phyloP scores from a whole-genome alignment of 148 eudicot species.

The Amaranthus hypochondriacus region DNA sequence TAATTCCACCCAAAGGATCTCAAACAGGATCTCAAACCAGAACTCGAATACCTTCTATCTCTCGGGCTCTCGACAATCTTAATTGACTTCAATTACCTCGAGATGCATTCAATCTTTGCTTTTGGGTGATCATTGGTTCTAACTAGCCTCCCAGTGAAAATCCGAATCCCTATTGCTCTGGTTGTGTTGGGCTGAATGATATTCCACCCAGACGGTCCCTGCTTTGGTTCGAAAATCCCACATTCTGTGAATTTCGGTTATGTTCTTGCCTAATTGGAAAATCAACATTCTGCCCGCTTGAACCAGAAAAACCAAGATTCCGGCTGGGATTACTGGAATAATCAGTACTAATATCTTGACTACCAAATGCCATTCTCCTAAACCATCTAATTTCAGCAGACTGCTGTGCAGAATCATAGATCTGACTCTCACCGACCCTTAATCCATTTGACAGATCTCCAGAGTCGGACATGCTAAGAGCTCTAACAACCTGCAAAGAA shows the following conservation, averaged over 20 bases:
- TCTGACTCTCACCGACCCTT: conserved; percentile 75
- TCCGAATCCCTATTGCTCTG: neutral
- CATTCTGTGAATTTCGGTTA: conserved; percentile 22
- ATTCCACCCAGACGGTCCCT: neutral
- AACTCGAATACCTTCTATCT: conserved; percentile 2
- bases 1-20: neutral
- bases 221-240: conserved; percentile 16
- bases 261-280: conserved; percentile 24
- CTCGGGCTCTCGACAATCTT: neutral
- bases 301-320: conserved; percentile 20
- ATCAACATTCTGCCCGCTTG: conserved; percentile 13
- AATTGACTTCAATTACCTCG: neutral
- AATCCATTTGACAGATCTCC: conserved; percentile 85
- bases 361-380: conserved; percentile 69
- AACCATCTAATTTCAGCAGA: conserved; percentile 73
- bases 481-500: conserved; percentile 53
- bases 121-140: conserved; percentile 1
- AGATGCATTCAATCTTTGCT: neutral
- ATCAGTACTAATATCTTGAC: conserved; percentile 56
- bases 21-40: neutral
- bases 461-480: conserved; percentile 44
- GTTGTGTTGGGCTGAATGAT: conserved; percentile 8
- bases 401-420: conserved; percentile 50
- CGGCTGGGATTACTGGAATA: conserved; percentile 36
- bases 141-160: conserved; percentile 8